Evolutionary conservation across 1,284 basidiomycete species (phyloP), one percentile per base, ranked within the genome.

Genomic region (Leccinum griseonigrum): DNA sequence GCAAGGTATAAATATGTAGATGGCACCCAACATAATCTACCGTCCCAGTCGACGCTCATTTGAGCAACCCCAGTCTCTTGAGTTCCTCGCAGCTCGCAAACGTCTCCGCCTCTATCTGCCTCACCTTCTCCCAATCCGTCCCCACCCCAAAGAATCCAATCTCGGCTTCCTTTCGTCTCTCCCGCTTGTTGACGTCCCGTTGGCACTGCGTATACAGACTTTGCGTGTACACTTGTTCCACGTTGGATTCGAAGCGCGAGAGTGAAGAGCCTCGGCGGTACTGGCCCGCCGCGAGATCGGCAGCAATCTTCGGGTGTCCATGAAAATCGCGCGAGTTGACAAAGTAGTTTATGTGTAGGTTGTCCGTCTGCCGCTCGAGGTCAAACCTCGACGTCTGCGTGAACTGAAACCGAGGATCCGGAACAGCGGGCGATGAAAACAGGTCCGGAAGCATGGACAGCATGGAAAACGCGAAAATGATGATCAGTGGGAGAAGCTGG

Each of bases 131-230:
- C 88, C 91, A 94, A 73, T 97, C 90, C 18, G 93, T 91, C 22
- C 93, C 91, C 62, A 95, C 79, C 2, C 95, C 95, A 72, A 97
- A 94, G 67, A 97, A 77, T 3, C 95, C 95, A 57, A 92, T 77
- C 67, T 94, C 90, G 4, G 85, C 81, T 54, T 94, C 88, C 69
- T 90, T 88, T 63, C 81, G 77, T 61, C 86, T 83, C 67, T 88
- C 80, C 69, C 87, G 87, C 63, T 77, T 74, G 64, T 91, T 86
- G 59, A 86, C 63, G 53, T 85, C 85, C 6, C 76, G 76, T 69
- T 90, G 85, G 75, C 95, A 97, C 64, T 86, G 79, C 34, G 79
- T 71, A 69, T 90, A 91, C 57, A 94, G 76, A 58, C 85, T 83
- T 62, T 86, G 82, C 6, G 87, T 88, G 72, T 91, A 96, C 53